These are phyloP conservation scores for Fomitopsis pinicola DNA, from an alignment of 1,284 basidiomycete species.

Conservation along the genomic window DNA sequence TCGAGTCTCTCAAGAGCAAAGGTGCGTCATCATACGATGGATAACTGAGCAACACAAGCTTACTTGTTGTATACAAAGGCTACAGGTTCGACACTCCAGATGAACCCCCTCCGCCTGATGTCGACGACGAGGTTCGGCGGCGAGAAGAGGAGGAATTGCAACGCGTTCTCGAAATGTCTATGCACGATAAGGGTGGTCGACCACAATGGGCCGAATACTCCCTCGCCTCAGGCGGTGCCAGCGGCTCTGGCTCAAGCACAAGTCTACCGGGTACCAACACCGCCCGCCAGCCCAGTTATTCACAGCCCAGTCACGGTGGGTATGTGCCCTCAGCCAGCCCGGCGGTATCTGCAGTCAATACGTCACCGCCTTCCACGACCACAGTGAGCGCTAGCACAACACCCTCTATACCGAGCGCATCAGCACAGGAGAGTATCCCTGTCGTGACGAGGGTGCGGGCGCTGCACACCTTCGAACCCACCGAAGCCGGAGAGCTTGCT, in stretches of 20 bases:
- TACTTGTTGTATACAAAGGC: conserved; percentile 34
- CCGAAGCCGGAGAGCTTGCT: conserved; percentile 87
- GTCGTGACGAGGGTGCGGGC: conserved; percentile 85
- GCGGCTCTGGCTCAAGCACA: conserved; percentile 21
- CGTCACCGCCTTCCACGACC: conserved; percentile 20
- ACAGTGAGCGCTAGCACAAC: conserved; percentile 15
- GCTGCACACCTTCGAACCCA: conserved; percentile 86
- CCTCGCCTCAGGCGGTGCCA: conserved; percentile 35
- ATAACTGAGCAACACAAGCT: not conserved
- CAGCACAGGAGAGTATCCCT: conserved; percentile 29
- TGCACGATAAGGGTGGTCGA: conserved; percentile 83
- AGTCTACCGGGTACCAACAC: conserved; percentile 14
- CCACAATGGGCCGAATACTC: conserved; percentile 43
- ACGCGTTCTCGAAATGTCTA: conserved; percentile 83
- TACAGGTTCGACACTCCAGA: conserved; percentile 66
- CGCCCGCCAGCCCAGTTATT: conserved; percentile 10
- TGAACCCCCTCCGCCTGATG: conserved; percentile 64
- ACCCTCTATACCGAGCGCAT: conserved; percentile 30
- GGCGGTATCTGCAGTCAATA: conserved; percentile 25
- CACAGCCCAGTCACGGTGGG: conserved; percentile 24
- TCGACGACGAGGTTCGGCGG: conserved; percentile 76
- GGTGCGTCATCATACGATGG: conserved; percentile 43
- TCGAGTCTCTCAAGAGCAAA: conserved; percentile 78
- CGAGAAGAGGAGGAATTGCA: conserved; percentile 92
- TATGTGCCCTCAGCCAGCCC: conserved; percentile 29